A percentile compares a stretch with the other conserved stretches of the same genome.
These are phyloP conservation scores for Xanthoconium stramineum DNA, from an alignment of 768 basidiomycete genomes.

Conservation along the genomic window DNA sequence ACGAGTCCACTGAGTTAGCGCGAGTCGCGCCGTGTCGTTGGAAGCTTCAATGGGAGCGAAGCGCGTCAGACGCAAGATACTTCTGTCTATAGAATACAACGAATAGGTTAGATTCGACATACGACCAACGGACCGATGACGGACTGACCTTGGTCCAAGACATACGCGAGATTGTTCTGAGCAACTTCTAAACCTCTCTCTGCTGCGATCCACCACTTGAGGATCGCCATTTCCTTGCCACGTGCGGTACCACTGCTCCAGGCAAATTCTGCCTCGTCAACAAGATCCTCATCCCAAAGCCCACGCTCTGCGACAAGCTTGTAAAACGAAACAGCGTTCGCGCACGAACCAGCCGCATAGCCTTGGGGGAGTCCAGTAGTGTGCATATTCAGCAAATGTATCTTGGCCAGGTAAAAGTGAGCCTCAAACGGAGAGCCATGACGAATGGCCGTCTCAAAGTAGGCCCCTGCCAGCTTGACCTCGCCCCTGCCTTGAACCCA, in stretches of 20 bases:
- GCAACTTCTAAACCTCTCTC: slow-evolving; percentile 90
- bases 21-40: slow-evolving; percentile 78
- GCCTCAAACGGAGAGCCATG: slow-evolving; percentile 92
- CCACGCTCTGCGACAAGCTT: slow-evolving; percentile 92
- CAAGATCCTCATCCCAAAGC: slow-evolving; percentile 75
- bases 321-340: slow-evolving; percentile 88
- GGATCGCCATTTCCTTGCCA: slow-evolving; percentile 78
- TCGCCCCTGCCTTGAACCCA: slow-evolving; percentile 62
- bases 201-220: slow-evolving; percentile 94
- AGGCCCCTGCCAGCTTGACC: slow-evolving; percentile 56
- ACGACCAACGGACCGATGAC: slow-evolving; percentile 28
- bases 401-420: slow-evolving; percentile 87
- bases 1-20: slow-evolving; percentile 91
- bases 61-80: slow-evolving; percentile 61
- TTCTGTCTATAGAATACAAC: slow-evolving; percentile 50
- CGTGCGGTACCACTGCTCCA: slow-evolving; percentile 70
- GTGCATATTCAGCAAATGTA: slow-evolving; percentile 60
- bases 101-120: slow-evolving; percentile 23
- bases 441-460: slow-evolving; percentile 82
- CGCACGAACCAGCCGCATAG: slow-evolving; percentile 70
- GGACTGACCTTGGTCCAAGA: slow-evolving; percentile 81
- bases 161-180: slow-evolving; percentile 92
- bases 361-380: slow-evolving; percentile 41
- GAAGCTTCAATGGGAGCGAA: slow-evolving; percentile 71
- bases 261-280: slow-evolving; percentile 74